Percentiles rank a stretch among this genome's conserved stretches.
Evolutionary conservation across 2,329 filamentous ascomycete genomes (phyloP).

Genomic region (Botrytis fragariae): DNA sequence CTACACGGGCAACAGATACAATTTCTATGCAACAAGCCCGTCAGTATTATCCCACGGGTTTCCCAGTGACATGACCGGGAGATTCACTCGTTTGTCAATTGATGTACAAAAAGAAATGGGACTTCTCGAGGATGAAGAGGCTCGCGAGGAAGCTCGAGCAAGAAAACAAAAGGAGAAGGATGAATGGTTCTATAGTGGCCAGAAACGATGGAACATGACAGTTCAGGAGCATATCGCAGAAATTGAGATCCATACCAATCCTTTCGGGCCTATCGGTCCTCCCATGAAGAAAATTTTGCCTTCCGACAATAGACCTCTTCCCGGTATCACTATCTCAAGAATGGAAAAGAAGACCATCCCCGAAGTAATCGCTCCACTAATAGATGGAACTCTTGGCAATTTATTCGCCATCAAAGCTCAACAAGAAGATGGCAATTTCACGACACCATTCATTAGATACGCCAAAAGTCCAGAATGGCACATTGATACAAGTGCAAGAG

Average conservation of each 20-base stretch:
- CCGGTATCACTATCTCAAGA: slow-evolving; percentile 27
- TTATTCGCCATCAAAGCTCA: slow-evolving; percentile 32
- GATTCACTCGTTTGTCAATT: slow-evolving; percentile 26
- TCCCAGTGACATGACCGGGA: slow-evolving; percentile 29
- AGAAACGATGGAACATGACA: slow-evolving; percentile 33
- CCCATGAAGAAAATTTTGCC: slow-evolving; percentile 24
- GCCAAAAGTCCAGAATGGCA: slow-evolving; percentile 26
- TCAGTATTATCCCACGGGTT: slow-evolving; percentile 36
- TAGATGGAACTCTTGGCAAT: slow-evolving; percentile 33
- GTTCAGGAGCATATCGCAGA: slow-evolving; percentile 30
- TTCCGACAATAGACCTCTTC: slow-evolving; percentile 20
- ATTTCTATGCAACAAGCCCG: slow-evolving; percentile 27
- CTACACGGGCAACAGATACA: slow-evolving; percentile 28
- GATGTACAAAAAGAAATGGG: slow-evolving; percentile 24
- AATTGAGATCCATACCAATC: slow-evolving; percentile 23
- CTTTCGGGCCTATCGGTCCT: slow-evolving; percentile 27
- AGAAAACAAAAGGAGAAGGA: slow-evolving; percentile 27
- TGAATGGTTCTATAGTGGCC: slow-evolving; percentile 36
- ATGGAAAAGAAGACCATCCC: slow-evolving; percentile 30
- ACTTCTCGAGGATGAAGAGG: slow-evolving; percentile 11
- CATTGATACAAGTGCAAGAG: slow-evolving; percentile 32
- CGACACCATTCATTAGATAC: slow-evolving; percentile 30
- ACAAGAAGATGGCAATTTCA: slow-evolving; percentile 22
- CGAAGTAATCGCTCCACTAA: slow-evolving; percentile 30
- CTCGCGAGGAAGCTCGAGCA: slow-evolving; percentile 15